A percentile compares a stretch with the other conserved stretches of the same genome.
Evolutionary conservation across 148 eudicot species (phyloP).

Genomic region (Vaccinium vitisidaea): DNA sequence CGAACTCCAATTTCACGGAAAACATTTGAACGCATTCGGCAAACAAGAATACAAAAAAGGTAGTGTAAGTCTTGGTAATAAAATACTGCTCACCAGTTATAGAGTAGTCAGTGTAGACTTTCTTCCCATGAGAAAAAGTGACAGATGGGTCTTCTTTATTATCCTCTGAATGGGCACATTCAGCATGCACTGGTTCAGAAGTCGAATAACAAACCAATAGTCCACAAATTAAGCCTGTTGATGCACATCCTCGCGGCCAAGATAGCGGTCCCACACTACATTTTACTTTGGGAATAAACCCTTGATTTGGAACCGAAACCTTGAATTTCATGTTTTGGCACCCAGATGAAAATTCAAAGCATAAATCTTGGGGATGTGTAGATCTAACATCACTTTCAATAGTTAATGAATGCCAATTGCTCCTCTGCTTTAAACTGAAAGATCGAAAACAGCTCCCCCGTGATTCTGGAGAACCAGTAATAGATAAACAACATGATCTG

Average conservation of each 20-base stretch:
- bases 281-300: slow-evolving; percentile 33
- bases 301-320: slow-evolving; percentile 42
- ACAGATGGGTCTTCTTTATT: slow-evolving; percentile 35
- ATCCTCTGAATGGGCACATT: slow-evolving; percentile 36
- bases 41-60: not conserved
- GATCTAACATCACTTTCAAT: slow-evolving; percentile 30
- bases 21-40: not conserved
- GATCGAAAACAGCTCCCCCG: slow-evolving; percentile 27
- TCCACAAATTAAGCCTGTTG: slow-evolving; percentile 59
- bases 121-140: slow-evolving; percentile 65
- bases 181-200: slow-evolving; percentile 57
- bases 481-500: slow-evolving; percentile 33
- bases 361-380: slow-evolving; percentile 28
- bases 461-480: slow-evolving; percentile 36
- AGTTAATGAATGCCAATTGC: slow-evolving; percentile 30
- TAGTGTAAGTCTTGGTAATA: not conserved
- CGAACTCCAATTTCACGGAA: not conserved
- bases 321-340: slow-evolving; percentile 35
- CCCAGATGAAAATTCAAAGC: slow-evolving; percentile 36
- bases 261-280: slow-evolving; percentile 39
- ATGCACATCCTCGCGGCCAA: slow-evolving; percentile 40
- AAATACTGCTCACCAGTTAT: slow-evolving; percentile 57
- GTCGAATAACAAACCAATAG: slow-evolving; percentile 58
- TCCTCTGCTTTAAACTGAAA: slow-evolving; percentile 26
- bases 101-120: slow-evolving; percentile 71